Evolutionary conservation across 805 yeast species (phyloP), one percentile per base, ranked within the genome.

Genomic region (Yarrowia deformans): DNA sequence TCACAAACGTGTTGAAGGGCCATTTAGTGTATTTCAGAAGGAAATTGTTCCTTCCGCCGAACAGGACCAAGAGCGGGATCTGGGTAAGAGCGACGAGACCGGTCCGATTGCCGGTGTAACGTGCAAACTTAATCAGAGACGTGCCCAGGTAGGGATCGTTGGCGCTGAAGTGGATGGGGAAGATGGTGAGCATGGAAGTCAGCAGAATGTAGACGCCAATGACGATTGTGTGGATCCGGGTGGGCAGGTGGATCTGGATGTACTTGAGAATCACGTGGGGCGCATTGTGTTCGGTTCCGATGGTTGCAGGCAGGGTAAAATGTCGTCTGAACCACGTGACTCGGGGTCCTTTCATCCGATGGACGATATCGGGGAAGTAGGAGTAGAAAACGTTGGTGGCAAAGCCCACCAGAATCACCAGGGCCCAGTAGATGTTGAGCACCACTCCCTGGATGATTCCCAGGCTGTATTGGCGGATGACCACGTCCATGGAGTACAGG

Each of bases 391-490:
- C 52, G 32, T 60, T 60, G 10, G 66, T 60, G 1, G 42, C 50
- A 19, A 60, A 43, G 45, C 66, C 66, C 32, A 60, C 66, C 16
- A 45, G 7, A 13, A 60, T 60, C 8, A 60, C 52, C 35, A 60
- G 32, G 14, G 66, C 52, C 66, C 66, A 60, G 45, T 60, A 60
- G 23, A 60, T 60, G 52, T 60, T 60, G 34, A 60, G 52, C 18
- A 45, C 52, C 52, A 60, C 66, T 8, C 66, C 68, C 29, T 63
- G 68, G n/a, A 63, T 63, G 45, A 63, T 63, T 7, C 68, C 68
- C 8, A 48, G 48, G 6, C 56, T 63, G 39, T 63, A 63, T 10
- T 63, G 68, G 37, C 45, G 55, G 23, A 63, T 49, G 8, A 49
- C 45, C 3, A 63, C 48, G 14, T 63, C 68, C 55, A 63, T 63